Evolutionary conservation across 352 stramenopile genomes (phyloP), one percentile per base, ranked within the genome.

Genomic region (Phytophthora megakarya): DNA sequence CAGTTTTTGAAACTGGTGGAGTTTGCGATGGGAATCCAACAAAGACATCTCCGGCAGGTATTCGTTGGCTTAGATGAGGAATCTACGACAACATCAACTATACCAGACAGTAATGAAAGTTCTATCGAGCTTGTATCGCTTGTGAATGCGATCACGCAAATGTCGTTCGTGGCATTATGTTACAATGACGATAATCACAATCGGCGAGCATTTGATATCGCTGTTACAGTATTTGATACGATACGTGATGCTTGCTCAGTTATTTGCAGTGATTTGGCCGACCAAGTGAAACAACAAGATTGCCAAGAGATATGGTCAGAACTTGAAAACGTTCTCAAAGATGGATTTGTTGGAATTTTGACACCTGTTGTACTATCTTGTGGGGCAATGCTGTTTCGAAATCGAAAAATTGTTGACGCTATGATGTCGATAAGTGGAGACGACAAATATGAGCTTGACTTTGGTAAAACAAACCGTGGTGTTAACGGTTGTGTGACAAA

Each of bases 141-240:
- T 5, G 58, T 84, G 28, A 86, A 86, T 51, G 76, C 68, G n/a
- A 73, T 86, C 11, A 70, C 70, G 0, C 76, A 86, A 49, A 59
- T 61, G 5, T 47, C 68, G 8, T 83, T 86, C 32, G 47, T 78
- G 25, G 30, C 52, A 21, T n/a, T 69, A 25, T 48, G 13, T 12
- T 45, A 42, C 8, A 15, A 49, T 28, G 15, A 42, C 8, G 52
- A 61, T 16, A 40, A 18, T 12, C 35, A 19, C 13, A 56, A 21
- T 18, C 28, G 35, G 16, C 62, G 38, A 28, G 44, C 53, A 15
- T 33, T 75, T 45, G 44, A 70, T 38, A 30, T 76, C 22, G 62
- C 67, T 6, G 3, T 74, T 49, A 21, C 37, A 12, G 54, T 79
- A 6, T 76, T 73, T 49, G 37, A 68, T 21, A 52, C 56, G 16